Evolutionary conservation across 2,329 filamentous ascomycete species (phyloP).

Genomic region (Trichoderma koningii): DNA sequence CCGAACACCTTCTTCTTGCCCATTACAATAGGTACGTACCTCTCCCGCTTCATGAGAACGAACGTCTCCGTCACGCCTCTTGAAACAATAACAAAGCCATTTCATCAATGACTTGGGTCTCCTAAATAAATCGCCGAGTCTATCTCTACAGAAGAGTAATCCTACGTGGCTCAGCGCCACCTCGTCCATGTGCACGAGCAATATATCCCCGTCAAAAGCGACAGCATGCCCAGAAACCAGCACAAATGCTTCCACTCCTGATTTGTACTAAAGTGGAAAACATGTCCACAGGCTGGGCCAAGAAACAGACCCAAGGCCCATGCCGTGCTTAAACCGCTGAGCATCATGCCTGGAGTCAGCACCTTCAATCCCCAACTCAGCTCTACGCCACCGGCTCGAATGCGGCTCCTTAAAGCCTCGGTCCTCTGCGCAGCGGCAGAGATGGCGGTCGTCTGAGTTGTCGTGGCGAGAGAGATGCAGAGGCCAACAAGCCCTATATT

Average conservation of each 20-base stretch:
- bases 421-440: constrained; percentile 18
- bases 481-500: constrained; percentile 19
- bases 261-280: constrained; percentile 24
- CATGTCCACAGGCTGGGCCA: constrained; percentile 21
- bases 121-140: neutral
- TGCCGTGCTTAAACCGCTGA: constrained; percentile 21
- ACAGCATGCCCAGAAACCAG: constrained; percentile 8
- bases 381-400: constrained; percentile 3
- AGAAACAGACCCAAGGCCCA: constrained; percentile 25
- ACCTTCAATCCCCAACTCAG: constrained; percentile 20
- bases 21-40: no score
- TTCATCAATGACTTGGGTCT: neutral
- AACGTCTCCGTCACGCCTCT: neutral
- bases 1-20: no score
- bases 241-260: constrained; percentile 19
- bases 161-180: neutral
- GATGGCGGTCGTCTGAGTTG: constrained; percentile 23
- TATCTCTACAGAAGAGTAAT: neutral
- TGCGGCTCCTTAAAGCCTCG: constrained; percentile 2
- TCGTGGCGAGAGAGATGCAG: constrained; percentile 19
- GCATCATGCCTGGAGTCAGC: constrained; percentile 24
- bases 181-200: constrained; percentile 21
- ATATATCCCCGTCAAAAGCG: constrained; percentile 5
- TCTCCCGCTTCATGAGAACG: neutral
- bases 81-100: neutral